Base-by-base conservation (phyloP, 2,329 filamentous ascomycete genomes). In the Sclerotinia nivalis region DNA sequence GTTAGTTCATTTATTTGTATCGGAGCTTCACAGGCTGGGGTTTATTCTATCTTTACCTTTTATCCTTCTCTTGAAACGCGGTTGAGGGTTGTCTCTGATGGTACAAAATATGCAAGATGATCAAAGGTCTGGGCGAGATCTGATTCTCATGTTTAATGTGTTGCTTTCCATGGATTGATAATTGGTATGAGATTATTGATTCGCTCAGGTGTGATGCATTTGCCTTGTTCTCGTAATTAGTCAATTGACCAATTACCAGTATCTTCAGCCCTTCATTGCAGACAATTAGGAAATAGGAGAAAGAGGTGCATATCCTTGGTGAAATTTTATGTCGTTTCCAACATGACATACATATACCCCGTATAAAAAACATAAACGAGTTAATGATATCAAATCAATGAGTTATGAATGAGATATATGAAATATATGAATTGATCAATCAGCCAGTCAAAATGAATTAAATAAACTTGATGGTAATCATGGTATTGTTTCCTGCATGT, bases 401-500 rank as follows among this genome's bases (percentile, higher is more conserved):
- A 47, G 9, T 61, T 31, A 47, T 61, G 43, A 22, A 61, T 12
- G 60, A 25, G 60, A 25, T 22, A 37, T 18, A 5, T 8, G 20
- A 25, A 59, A 28, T 40, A 22, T n/a, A 47, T 18, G 28, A 25
- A 47, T n/a, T 12, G 64, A 54, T 15, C 64, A 10, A n/a, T 10
- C 13, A 22, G 5, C 52, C 64, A 66, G 28, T 66, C 52, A 45
- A 45, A 31, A 54, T 54, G 37, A 28, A 31, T 54, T 25, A 31
- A 61, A 61, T 47, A 47, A 47, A 47, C 18, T 28, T 31, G 62
- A 43, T 43, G 40, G 40, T 15, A 40, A 40, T 40, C 10, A 55
- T 34, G 50, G 64, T 22, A 56, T 66, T 59, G 52, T 67, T 34
- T 66, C 64, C 64, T 59, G 64, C 25, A 31, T 55, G 37, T 28